Evolutionary conservation across 2,329 filamentous ascomycete genomes (phyloP).

Genomic region (Karstenula rhodostoma): DNA sequence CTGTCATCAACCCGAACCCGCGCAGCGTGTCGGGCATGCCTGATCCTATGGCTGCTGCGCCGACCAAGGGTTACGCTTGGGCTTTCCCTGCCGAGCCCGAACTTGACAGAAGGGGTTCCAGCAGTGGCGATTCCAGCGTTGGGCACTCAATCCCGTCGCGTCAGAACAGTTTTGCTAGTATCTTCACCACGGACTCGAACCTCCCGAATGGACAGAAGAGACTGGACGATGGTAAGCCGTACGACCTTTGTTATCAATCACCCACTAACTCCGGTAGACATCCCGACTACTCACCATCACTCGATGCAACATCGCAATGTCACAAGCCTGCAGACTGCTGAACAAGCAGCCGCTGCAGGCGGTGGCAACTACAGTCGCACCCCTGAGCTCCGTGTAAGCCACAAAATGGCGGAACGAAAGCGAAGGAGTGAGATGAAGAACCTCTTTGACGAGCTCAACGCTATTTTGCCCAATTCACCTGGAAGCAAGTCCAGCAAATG

Average conservation of each 20-base stretch:
- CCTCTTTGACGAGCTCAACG: constrained; percentile 80
- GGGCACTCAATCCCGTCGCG: constrained; percentile 68
- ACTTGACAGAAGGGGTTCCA: constrained; percentile 54
- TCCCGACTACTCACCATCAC: constrained; percentile 71
- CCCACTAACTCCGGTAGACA: constrained; percentile 46
- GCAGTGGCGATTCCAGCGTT: constrained; percentile 58
- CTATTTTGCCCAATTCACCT: constrained; percentile 79
- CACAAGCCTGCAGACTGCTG: constrained; percentile 68
- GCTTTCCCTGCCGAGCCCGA: constrained; percentile 77
- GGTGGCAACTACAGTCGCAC: constrained; percentile 83
- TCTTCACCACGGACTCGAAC: constrained; percentile 77
- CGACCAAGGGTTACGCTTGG: constrained; percentile 84
- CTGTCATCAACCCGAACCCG: constrained; percentile 75
- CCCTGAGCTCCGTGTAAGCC: constrained; percentile 81
- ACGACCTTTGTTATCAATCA: background rate
- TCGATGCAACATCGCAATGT: constrained; percentile 78
- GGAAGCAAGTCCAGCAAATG: constrained; percentile 88
- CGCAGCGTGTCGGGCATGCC: constrained; percentile 70
- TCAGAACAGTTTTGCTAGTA: constrained; percentile 78
- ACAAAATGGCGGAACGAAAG: constrained; percentile 86
- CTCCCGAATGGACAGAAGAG: constrained; percentile 76
- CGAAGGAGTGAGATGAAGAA: constrained; percentile 88
- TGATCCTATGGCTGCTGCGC: constrained; percentile 72
- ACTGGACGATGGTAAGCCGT: constrained; percentile 66
- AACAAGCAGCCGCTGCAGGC: constrained; percentile 63